Percentiles rank a stretch among this genome's conserved stretches.
Evolutionary conservation across 2,329 filamentous ascomycete genomes (phyloP).

Genomic region (Exophiala dermatitidis): DNA sequence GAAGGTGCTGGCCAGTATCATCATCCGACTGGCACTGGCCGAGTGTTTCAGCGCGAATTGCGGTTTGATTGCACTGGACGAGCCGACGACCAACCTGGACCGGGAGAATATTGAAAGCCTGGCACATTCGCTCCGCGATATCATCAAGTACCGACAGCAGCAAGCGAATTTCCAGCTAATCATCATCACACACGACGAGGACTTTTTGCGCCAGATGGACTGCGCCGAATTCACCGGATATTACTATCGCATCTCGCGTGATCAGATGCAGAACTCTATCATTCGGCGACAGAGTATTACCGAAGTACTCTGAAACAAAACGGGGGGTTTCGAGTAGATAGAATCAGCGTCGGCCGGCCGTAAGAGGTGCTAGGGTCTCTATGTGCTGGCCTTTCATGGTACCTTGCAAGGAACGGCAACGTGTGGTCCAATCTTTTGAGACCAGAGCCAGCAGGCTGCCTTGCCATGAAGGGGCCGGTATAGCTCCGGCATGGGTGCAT

Average conservation of each 20-base stretch:
- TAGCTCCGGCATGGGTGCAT: no score
- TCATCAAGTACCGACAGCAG: slow-evolving; percentile 73
- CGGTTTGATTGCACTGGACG: slow-evolving; percentile 90
- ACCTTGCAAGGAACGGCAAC: slow-evolving; percentile 6
- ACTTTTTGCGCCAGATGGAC: slow-evolving; percentile 88
- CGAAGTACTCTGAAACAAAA: slow-evolving; percentile 35
- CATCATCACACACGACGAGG: slow-evolving; percentile 97
- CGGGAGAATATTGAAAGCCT: slow-evolving; percentile 88
- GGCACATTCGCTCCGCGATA: slow-evolving; percentile 74
- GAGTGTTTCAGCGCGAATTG: slow-evolving; percentile 96
- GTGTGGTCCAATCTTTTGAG: background rate
- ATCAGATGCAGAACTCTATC: slow-evolving; percentile 77
- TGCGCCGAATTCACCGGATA: slow-evolving; percentile 87
- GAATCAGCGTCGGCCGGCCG: background rate
- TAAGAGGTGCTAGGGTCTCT: slow-evolving; percentile 2
- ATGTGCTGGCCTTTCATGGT: slow-evolving; percentile 6
- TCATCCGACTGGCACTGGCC: slow-evolving; percentile 90
- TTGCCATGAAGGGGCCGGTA: background rate
- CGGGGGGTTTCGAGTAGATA: background rate
- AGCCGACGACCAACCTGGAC: slow-evolving; percentile 95
- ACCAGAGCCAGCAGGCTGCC: background rate
- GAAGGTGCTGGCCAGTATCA: slow-evolving; percentile 92
- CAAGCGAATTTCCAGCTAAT: slow-evolving; percentile 97
- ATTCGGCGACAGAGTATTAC: slow-evolving; percentile 61
- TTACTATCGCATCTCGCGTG: slow-evolving; percentile 79